phyloP scores from a whole-genome alignment of 768 basidiomycete genomes.

The Suillus paluster region DNA sequence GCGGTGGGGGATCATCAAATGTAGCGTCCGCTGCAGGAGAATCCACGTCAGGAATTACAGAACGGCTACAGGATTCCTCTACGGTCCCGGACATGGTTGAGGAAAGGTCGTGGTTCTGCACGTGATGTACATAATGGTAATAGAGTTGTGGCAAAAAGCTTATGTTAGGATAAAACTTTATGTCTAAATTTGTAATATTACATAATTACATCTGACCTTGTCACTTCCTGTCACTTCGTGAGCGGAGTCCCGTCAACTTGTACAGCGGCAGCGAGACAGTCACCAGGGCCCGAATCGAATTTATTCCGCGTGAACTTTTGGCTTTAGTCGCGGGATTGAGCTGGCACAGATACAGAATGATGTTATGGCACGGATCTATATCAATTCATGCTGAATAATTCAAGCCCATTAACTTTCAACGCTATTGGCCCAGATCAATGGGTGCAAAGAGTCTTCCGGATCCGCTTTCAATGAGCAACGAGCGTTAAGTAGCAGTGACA shows the following conservation, averaged over 20 bases:
- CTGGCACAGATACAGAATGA: background rate
- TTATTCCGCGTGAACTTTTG: conserved; percentile 1
- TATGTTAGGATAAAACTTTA: background rate
- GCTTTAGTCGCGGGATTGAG: background rate
- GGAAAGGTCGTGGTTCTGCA: background rate
- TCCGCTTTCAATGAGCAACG: background rate
- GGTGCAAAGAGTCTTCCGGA: background rate
- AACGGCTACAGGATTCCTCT: background rate
- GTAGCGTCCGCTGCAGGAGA: conserved; percentile 15
- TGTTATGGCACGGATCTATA: background rate
- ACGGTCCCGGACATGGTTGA: background rate
- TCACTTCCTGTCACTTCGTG: background rate
- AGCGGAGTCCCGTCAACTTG: background rate
- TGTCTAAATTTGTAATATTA: background rate
- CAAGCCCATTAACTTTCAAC: background rate
- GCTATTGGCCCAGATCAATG: background rate
- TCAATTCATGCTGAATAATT: too few species aligned
- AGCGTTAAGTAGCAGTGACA: too few species aligned
- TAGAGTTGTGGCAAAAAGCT: background rate
- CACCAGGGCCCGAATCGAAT: background rate
- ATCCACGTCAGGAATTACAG: background rate
- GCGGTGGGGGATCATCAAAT: conserved; percentile 66
- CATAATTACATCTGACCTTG: background rate
- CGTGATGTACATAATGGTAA: background rate
- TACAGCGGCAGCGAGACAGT: background rate